phyloP scores from a whole-genome alignment of 108 stramenopile species.

The Conticribra weissflogii region DNA sequence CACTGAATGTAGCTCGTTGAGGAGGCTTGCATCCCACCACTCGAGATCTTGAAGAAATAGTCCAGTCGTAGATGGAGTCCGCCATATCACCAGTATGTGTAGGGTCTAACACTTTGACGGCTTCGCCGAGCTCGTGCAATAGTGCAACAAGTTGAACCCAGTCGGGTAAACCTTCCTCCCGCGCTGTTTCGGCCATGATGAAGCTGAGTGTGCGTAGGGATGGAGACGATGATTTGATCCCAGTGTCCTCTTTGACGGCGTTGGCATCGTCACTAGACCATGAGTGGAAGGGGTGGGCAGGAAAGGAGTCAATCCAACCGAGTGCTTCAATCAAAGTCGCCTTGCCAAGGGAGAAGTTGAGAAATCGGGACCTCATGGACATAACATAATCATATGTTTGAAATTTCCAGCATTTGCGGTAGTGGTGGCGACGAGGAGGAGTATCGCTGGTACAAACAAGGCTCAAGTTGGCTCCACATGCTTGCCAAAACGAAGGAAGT shows the following conservation, averaged over 20 bases:
- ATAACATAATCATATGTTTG: conserved; percentile 55
- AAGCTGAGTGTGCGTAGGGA: conserved; percentile 61
- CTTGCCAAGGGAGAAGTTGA: conserved; percentile 34
- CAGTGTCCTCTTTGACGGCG: neutral
- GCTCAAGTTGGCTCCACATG: conserved; percentile 39
- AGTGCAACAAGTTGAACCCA: conserved; percentile 69
- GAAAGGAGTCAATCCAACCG: conserved; percentile 38
- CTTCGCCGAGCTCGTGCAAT: conserved; percentile 47
- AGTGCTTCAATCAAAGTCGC: conserved; percentile 54
- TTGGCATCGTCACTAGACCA: conserved; percentile 2
- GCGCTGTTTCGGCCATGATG: conserved; percentile 55
- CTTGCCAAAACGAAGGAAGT: conserved; percentile 62
- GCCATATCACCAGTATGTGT: conserved; percentile 22
- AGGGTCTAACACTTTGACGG: conserved; percentile 39
- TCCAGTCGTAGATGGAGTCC: conserved; percentile 64
- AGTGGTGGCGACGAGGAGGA: conserved; percentile 55
- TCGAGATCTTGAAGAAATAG: conserved; percentile 50
- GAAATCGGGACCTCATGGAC: conserved; percentile 45
- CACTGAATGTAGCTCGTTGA: conserved; percentile 31
- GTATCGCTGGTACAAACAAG: conserved; percentile 55
- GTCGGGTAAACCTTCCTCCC: conserved; percentile 61
- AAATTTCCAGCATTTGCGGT: conserved; percentile 41
- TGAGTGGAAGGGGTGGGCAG: conserved; percentile 39
- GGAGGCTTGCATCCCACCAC: conserved; percentile 56
- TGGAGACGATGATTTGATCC: neutral